Base-by-base conservation (phyloP, 306 rosid genomes). In the Fragaria vesca region DNA sequence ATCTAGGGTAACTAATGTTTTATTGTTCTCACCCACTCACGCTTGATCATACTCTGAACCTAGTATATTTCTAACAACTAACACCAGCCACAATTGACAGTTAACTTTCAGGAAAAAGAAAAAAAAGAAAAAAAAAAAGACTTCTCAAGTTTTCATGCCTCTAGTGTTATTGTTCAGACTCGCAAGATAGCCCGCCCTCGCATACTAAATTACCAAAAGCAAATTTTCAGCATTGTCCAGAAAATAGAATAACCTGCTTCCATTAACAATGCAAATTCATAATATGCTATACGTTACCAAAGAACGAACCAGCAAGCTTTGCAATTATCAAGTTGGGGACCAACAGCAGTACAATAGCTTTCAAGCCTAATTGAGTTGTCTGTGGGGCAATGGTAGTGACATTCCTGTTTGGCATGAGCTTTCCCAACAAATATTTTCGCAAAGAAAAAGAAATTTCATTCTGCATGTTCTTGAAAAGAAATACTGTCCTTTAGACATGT, bases 391-490 rank as follows among this genome's bases (percentile, higher is more conserved):
- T 67, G 77, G 75, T 68, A 76, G 67, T 77, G 80, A 87, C 72
- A 80, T 76, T 71, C 80, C 75, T 71, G 85, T 83, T 66, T 81
- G 85, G 83, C 85, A 75, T 69, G 58, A 80, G 34, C 78, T 78
- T 82, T 69, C 54, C 73, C 79, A 82, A 52, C 81, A 91, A 90
- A 86, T 76, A 86, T 87, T 88, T 78, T 2, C 66, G 75, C 62
- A 55, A 71, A 62, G 91, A 87, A 69, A 79, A 81, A 71, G 82
- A 87, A 61, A 69, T 79, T 76, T 75, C 82, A 66, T 74, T 79
- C 81, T 73, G 81, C 90, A 87, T 90, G 91, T 83, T 86, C 88
- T 79, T 86, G 86, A 85, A 82, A 86, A 74, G 82, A 84, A 76
- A 76, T 55, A 8, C 76, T 26, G 87, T 88, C 84, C 81, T 83